Conservation (phyloP, 805 yeast species). For the Kodamaea lidongshanica region DNA sequence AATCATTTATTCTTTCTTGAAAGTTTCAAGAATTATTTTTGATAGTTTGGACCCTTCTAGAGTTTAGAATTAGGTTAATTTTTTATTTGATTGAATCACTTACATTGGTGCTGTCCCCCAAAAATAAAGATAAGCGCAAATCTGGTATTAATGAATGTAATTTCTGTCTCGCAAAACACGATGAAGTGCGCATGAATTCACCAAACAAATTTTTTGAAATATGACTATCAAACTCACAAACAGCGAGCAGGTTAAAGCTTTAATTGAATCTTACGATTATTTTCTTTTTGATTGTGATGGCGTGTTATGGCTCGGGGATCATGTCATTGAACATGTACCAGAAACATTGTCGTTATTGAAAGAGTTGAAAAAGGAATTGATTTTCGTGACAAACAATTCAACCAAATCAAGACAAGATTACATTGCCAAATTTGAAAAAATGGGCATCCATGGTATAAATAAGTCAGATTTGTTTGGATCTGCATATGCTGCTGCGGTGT, state of each 20-base stretch:
- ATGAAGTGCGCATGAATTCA: not conserved
- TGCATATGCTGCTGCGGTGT: constrained; percentile 86
- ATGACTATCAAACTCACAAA: constrained; percentile 48
- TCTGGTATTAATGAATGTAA: too few species aligned
- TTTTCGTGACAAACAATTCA: constrained; percentile 94
- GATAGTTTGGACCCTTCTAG: too few species aligned
- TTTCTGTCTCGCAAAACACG: too few species aligned
- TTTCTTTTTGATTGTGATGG: constrained; percentile 97
- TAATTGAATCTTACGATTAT: constrained; percentile 68
- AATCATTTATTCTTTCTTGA: too few species aligned
- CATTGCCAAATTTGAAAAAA: constrained; percentile 61
- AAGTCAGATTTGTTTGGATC: constrained; percentile 82
- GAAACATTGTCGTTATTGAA: constrained; percentile 69
- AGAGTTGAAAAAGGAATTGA: constrained; percentile 52
- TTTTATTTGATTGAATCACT: too few species aligned
- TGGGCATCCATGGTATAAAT: constrained; percentile 43
- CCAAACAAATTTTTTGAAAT: constrained; percentile 4
- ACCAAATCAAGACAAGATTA: constrained; percentile 82
- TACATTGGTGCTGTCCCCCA: too few species aligned
- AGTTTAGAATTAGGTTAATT: too few species aligned
- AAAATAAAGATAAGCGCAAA: too few species aligned
- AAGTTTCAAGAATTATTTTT: too few species aligned
- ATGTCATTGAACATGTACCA: constrained; percentile 65
- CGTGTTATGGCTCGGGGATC: constrained; percentile 88
- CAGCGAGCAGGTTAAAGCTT: constrained; percentile 42